A percentile compares a stretch with the other conserved stretches of the same genome.
phyloP scores from a whole-genome alignment of 1,284 basidiomycete species.

The Pisolithus thermaeus region DNA sequence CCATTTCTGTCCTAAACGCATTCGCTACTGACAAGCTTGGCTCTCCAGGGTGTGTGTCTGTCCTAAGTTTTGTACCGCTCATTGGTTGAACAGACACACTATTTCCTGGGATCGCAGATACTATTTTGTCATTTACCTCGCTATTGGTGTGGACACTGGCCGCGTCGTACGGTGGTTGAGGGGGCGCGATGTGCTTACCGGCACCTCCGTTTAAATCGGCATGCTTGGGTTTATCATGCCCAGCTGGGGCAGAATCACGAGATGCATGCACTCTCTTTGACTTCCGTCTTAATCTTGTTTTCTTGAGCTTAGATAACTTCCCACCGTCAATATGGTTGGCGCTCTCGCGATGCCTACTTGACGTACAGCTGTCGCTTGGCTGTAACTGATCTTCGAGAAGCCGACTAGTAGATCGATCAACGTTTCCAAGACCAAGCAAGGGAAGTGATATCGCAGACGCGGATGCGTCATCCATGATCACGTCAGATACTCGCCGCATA shows the following conservation, averaged over 20 bases:
- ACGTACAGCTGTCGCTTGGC: background rate
- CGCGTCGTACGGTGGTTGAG: background rate
- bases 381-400: background rate
- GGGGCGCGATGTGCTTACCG: background rate
- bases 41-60: background rate
- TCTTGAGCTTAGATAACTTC: slow-evolving; percentile 11
- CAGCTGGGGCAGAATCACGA: background rate
- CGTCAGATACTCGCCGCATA: slow-evolving; percentile 11
- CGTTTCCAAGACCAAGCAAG: background rate
- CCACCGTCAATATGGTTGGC: background rate
- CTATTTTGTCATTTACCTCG: background rate
- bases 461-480: slow-evolving; percentile 4
- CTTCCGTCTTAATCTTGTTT: slow-evolving; percentile 12
- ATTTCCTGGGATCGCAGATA: background rate
- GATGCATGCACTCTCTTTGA: slow-evolving; percentile 1
- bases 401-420: background rate
- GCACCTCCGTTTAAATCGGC: no score
- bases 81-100: background rate
- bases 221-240: background rate
- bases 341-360: background rate
- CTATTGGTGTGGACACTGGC: no score
- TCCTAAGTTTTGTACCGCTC: background rate
- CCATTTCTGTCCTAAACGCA: slow-evolving; percentile 24
- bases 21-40: slow-evolving; percentile 8
- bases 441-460: background rate